Conservation (phyloP, 2,329 filamentous ascomycete genomes). For the Metarhizium anisopliae region DNA sequence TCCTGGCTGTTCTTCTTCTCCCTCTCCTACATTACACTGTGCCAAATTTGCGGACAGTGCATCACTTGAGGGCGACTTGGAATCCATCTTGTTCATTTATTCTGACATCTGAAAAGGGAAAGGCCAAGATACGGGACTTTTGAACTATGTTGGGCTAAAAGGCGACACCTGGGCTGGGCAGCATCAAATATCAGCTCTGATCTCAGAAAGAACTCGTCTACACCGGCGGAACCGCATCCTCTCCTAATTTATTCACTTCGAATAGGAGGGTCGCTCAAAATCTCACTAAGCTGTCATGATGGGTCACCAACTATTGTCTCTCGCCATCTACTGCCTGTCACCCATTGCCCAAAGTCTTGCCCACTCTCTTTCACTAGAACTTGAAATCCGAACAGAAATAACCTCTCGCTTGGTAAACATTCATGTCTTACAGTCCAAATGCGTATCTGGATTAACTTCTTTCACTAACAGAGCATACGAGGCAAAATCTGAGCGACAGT, state of each 20-base stretch:
- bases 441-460: constrained; percentile 8
- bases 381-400: constrained; percentile 25
- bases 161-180: not conserved
- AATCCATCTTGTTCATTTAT: not conserved
- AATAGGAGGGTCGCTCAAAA: too few relatives aligned
- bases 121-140: too few relatives aligned
- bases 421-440: constrained; percentile 11
- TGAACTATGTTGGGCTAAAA: not conserved
- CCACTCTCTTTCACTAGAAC: constrained; percentile 17
- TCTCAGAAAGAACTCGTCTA: too few relatives aligned
- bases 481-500: constrained; percentile 8
- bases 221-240: too few relatives aligned
- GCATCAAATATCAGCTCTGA: not conserved
- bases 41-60: not conserved
- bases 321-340: not conserved
- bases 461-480: constrained; percentile 14
- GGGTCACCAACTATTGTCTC: not conserved
- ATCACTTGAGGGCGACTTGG: not conserved
- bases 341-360: not conserved
- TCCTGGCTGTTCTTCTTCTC: too few relatives aligned
- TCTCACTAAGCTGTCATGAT: not conserved
- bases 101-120: not conserved
- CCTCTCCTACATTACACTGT: not conserved
- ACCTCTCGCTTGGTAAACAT: constrained; percentile 24
- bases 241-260: too few relatives aligned